Percentiles rank a stretch among this genome's conserved stretches.
These are phyloP conservation scores for Hysterium pulicare DNA, from an alignment of 2,329 filamentous ascomycete species.

Conservation along the genomic window DNA sequence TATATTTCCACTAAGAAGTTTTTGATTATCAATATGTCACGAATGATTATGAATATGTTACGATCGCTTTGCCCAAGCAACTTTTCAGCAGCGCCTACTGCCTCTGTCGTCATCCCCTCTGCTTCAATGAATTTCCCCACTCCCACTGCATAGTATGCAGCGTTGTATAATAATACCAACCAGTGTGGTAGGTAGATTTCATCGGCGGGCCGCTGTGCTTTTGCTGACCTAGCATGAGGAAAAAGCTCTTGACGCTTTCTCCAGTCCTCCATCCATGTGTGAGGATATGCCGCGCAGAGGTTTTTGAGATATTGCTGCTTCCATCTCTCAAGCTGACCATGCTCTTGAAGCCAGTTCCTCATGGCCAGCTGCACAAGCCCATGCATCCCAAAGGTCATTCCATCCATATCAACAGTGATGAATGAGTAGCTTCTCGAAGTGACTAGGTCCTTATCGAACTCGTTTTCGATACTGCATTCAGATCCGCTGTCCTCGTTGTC, in stretches of 20 bases:
- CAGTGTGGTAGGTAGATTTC: background rate
- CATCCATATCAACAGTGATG: constrained; percentile 15
- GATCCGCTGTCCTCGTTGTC: constrained; percentile 8
- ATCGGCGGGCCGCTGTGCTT: background rate
- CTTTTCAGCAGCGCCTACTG: background rate
- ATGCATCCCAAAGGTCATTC: constrained; percentile 6
- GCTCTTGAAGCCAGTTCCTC: constrained; percentile 31
- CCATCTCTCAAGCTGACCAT: constrained; percentile 18
- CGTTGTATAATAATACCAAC: background rate
- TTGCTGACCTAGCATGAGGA: constrained; percentile 18
- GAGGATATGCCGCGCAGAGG: constrained; percentile 19
- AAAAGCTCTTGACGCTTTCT: constrained; percentile 22
- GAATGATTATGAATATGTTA: background rate
- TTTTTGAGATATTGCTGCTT: constrained; percentile 20
- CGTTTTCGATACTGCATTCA: constrained; percentile 2
- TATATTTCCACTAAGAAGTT: background rate
- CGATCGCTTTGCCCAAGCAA: background rate
- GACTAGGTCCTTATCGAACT: constrained; percentile 32
- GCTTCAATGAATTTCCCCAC: background rate
- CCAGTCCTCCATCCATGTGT: constrained; percentile 24
- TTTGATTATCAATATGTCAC: background rate
- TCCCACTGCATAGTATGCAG: background rate
- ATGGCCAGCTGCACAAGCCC: constrained; percentile 38
- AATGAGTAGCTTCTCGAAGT: constrained; percentile 36
- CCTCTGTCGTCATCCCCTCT: background rate